Evolutionary conservation across 2,329 filamentous ascomycete genomes (phyloP), one percentile per base, ranked within the genome.

Genomic region (Zasmidium citrigriseum): DNA sequence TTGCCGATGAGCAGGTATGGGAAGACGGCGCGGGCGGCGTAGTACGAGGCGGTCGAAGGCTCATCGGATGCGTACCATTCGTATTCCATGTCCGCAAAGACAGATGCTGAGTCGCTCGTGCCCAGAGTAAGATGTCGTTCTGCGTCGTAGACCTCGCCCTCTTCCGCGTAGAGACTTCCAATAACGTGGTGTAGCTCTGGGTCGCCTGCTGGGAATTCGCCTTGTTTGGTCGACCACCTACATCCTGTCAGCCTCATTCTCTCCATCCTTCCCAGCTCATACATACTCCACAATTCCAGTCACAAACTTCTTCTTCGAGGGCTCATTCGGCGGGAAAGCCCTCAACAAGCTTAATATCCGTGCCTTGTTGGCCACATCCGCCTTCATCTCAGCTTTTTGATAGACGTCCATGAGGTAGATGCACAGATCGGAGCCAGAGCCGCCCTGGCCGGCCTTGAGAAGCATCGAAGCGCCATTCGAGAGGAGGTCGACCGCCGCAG

Each of bases 101-200:
- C 82, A 66, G 91, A 87, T 38, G 93, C 84, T 0, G 92, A 96
- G 75, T 96, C 92, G 67, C 89, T 89, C 10, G 92, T 98, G 60
- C 95, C 96, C 41, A 97, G 82, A 50, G 93, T 76, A 55, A 99
- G 82, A 75, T 99, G 95, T 67, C 87, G 85, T 76, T 99, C 96
- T 14, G 96, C 95, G 59, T 97, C 93, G 80, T 96, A 96, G 23
- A 89, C 85, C 61, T 97, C 91, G 75, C 93, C 89, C 68, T 97
- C 93, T 70, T 96, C 89, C n/a, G 93, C 93, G 73, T 91, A 96
- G 46, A 97, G 80, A 27, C 86, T 87, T 52, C 95, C 95, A 34
- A 88, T 88, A 46, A 96, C 92, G 77, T 98, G 93, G 76, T 99
- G 95, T 56, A 99, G 81, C 70, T 98, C 95, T 2, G 93, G 89